phyloP scores from a whole-genome alignment of 371 early-diverging fungal genomes.

The Funneliformis caledonium region DNA sequence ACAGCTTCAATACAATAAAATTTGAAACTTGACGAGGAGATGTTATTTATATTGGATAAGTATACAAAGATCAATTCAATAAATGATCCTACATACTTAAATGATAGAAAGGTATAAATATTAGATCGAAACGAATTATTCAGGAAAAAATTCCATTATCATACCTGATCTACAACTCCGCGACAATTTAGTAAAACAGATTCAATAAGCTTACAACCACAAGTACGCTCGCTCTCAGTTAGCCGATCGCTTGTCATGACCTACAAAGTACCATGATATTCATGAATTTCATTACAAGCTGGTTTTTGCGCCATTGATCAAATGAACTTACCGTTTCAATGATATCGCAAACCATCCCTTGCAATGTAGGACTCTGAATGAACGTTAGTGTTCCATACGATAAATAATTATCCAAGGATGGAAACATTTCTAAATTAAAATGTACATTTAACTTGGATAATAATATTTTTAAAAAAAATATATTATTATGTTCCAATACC shows the following conservation, averaged over 20 bases:
- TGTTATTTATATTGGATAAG: conserved; percentile 61
- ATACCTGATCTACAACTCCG: conserved; percentile 71
- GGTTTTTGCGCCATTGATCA: not conserved
- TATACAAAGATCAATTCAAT: conserved; percentile 67
- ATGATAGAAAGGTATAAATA: not conserved
- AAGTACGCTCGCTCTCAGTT: conserved; percentile 72
- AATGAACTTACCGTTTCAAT: conserved; percentile 58
- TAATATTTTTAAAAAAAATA: not conserved
- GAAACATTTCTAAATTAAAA: conserved; percentile 65
- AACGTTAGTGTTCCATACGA: conserved; percentile 79
- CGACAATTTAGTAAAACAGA: conserved; percentile 78
- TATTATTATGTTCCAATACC: conserved; percentile 35
- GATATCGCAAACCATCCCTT: conserved; percentile 70
- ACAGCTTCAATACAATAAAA: conserved; percentile 67
- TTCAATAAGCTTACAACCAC: conserved; percentile 81
- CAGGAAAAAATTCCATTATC: not conserved
- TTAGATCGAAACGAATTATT: not conserved
- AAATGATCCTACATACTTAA: conserved; percentile 56
- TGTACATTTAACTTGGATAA: not conserved
- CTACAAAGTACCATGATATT: conserved; percentile 5
- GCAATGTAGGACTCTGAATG: conserved; percentile 61
- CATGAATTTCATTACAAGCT: conserved; percentile 15
- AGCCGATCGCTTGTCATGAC: conserved; percentile 69
- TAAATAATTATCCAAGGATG: conserved; percentile 86
- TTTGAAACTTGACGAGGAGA: conserved; percentile 60